These are phyloP conservation scores for Naegleria gruberi DNA, from an alignment of 208 protist species.

Conservation along the genomic window DNA sequence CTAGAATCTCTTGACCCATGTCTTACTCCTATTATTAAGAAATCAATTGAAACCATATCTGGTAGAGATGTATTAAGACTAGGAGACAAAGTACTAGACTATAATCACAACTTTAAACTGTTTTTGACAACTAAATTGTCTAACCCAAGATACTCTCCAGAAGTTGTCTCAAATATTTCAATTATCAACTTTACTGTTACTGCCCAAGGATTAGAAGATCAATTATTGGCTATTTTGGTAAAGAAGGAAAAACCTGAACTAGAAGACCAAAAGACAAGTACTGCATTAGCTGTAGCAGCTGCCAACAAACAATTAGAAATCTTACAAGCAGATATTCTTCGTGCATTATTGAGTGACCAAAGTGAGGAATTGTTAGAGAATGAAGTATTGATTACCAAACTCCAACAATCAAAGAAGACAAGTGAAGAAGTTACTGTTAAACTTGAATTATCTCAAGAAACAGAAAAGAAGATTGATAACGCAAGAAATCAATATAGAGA, in stretches of 20 bases:
- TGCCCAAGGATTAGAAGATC: conserved; percentile 93
- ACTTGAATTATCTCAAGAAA: conserved; percentile 69
- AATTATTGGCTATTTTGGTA: conserved; percentile 95
- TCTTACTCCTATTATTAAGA: conserved; percentile 88
- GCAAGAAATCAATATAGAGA: conserved; percentile 91
- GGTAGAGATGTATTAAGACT: conserved; percentile 81
- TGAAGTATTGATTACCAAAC: conserved; percentile 86
- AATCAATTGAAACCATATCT: conserved; percentile 81
- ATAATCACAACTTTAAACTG: conserved; percentile 90
- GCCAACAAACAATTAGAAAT: conserved; percentile 87
- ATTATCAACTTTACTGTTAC: conserved; percentile 97
- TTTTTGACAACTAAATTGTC: conserved; percentile 94
- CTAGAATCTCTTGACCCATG: conserved; percentile 92
- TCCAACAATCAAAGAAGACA: conserved; percentile 93
- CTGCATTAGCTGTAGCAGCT: conserved; percentile 82
- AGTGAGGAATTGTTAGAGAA: conserved; percentile 89
- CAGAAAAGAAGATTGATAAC: conserved; percentile 86
- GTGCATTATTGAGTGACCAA: conserved; percentile 76
- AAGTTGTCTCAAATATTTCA: conserved; percentile 92
- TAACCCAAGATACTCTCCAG: conserved; percentile 94
- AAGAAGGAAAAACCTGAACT: conserved; percentile 91
- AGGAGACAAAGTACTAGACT: conserved; percentile 94
- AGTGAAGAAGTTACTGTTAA: conserved; percentile 83
- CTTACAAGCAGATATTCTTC: conserved; percentile 94
- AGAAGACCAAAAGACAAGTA: conserved; percentile 92